Base-by-base conservation (phyloP, 208 protist genomes). In the Lotmaria passim region DNA sequence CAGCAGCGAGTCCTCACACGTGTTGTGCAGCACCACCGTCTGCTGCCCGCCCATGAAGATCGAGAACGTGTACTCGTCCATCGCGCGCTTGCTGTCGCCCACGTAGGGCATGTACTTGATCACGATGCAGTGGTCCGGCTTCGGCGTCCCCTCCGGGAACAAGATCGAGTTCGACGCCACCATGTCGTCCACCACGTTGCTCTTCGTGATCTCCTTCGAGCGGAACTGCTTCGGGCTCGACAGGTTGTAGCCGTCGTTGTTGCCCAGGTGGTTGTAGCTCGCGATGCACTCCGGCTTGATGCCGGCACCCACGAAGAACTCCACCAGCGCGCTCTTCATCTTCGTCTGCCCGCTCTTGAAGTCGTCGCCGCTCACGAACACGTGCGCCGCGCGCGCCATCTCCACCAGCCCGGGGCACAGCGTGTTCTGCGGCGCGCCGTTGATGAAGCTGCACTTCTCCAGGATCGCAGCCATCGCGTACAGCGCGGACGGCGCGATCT, bases 261-360 rank as follows among this genome's bases (percentile, higher is more conserved):
- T 99, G 59, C 99, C 99, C 30, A 99, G 86, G 85, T 99, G 99
- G 65, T 93, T 93, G 73, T 93, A 93, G 67, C 87, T 93, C 21
- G 82, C 87, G 66, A 93, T 93, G 75, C 87, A 93, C 77, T 90
- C 82, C 34, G 87, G 85, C 71, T 90, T 90, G 67, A 93, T 90
- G 74, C 87, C 98, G 24, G 98, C 96, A 31, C 69, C 73, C 39
- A 99, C 95, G 64, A 99, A 91, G 82, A 99, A 99, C 82, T 99
- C 98, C 30, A 98, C 91, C 50, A 99, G 75, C 3, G 98, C 98
- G 28, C 95, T 98, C 86, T 99, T 99, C 76, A 99, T 97, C 82
- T 99, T 99, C n/a, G 99, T 99, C 89, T 99, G 99, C 41, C 99
- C 99, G 44, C 93, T 96, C 87, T 99, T 99, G 93, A 99, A 99